Base-by-base conservation (phyloP, 805 yeast genomes). In the Danielia oregonensis region DNA sequence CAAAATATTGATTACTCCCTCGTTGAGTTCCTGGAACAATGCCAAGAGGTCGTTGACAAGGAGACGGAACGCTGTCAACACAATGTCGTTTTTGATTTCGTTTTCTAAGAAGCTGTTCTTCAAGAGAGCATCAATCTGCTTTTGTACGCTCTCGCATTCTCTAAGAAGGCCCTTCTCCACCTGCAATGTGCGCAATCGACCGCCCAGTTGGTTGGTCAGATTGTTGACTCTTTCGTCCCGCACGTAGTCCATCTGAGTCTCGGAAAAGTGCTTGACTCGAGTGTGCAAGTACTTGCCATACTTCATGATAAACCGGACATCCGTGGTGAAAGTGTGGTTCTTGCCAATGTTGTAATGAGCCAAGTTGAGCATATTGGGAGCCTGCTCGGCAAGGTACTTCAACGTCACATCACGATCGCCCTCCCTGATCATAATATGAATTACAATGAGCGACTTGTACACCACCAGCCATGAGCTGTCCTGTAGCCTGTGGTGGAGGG, bases 401-500 rank as follows among this genome's bases (percentile, higher is more conserved):
- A 91, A 67, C 0, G 89, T 76, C n/a, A 77, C 81, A 50, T 86
- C 80, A 30, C 69, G 74, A 40, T 84, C 88, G 14, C 97, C 97
- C 54, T 93, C 97, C 33, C 96, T 76, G 29, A 91, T 78, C 89
- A 93, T 80, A 31, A 88, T 78, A 65, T 93, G 98, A 17, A 85
- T 55, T 22, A 91, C 94, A 41, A 91, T 71, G 46, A 91, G 68
- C 8, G 95, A 63, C 60, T 93, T 93, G 72, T 77, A 93, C 12
- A 83, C 93, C 37, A 89, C 79, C 5, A 96, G 83, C 96, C 96
- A 93, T 4, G 96, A 84, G 4, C 82, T 64, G 53, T 88, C 95
- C 35, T 75, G 76, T 29, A 88, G 68, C 33, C 96, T 66, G 12
- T 56, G 51, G 21, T 69, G 69, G 36, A 91, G 63, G 1, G 85